Percentiles rank a stretch among this genome's conserved stretches.
These are phyloP conservation scores for Verticillium longisporum DNA, from an alignment of 2,329 filamentous ascomycete species.

Conservation along the genomic window DNA sequence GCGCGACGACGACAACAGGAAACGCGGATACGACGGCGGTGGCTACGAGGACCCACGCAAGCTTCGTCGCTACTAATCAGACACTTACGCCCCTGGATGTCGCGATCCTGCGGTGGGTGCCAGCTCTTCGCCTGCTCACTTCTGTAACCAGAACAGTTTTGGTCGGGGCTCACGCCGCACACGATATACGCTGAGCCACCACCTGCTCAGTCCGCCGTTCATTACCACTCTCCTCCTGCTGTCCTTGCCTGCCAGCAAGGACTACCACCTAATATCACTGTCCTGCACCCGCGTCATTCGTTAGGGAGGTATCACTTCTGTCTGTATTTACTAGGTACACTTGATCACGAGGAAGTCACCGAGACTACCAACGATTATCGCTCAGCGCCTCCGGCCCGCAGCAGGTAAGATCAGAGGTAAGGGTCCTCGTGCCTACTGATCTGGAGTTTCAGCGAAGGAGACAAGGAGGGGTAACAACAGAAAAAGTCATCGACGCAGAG, in stretches of 20 bases:
- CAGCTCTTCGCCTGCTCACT: constrained; percentile 6
- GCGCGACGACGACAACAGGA: constrained; percentile 51
- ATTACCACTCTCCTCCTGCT: background rate
- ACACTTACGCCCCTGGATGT: constrained; percentile 11
- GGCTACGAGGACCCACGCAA: constrained; percentile 72
- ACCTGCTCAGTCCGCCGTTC: background rate
- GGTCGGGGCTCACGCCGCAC: background rate
- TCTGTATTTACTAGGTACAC: background rate
- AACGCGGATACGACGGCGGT: constrained; percentile 71
- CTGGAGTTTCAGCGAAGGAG: constrained; percentile 13
- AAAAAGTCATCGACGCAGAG: constrained; percentile 1
- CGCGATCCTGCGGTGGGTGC: constrained; percentile 35
- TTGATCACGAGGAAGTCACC: background rate
- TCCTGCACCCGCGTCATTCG: background rate
- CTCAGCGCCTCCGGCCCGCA: background rate
- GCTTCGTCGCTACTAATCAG: constrained; percentile 54
- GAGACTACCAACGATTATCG: background rate
- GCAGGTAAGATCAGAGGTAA: constrained; percentile 53
- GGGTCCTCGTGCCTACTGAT: constrained; percentile 31
- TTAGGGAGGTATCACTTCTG: constrained; percentile 4
- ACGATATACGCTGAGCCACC: background rate
- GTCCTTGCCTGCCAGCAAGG: background rate
- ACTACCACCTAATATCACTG: background rate
- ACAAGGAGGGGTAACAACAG: background rate
- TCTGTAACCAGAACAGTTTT: constrained; percentile 5